Evolutionary conservation across 768 basidiomycete species (phyloP), one percentile per base, ranked within the genome.

Genomic region (Auriculariales sp.): DNA sequence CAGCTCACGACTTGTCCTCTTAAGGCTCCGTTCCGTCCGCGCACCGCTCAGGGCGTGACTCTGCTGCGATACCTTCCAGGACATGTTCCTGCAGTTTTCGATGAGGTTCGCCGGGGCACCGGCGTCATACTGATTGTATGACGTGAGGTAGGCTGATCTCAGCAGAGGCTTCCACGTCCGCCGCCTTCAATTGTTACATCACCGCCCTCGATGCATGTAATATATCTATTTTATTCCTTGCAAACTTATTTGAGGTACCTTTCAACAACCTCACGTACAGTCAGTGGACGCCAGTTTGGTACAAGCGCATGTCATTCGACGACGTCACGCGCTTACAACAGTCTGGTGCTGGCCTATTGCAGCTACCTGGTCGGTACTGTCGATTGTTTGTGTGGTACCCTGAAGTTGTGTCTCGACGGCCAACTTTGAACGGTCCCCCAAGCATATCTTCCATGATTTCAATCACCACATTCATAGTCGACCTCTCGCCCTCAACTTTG

Each of bases 1-100:
- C 56, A 55, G 63, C 3, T 59, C 62, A n/a, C 58, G 58, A 12
- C 51, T 52, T 45, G 63, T 55, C 15, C 63, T 58, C 22, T 63
- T 56, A 27, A 31, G 17, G 44, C n/a, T 10, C 22, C 19, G 28
- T 49, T 3, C 12, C 12, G 29, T 12, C 28, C 12, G 29, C 36
- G 63, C 79, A 25, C 58, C 81, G 78, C 83, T 83, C 49, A 86
- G 87, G n/a, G 83, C 82, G 6, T 85, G 88, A 3, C 81, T 77
- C 54, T 88, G 81, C 0, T 72, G 59, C 27, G 69, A 55, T 30
- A 77, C 57, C 3, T 68, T 68, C 56, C 51, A 75, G 69, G n/a
- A 75, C 54, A 17, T 58, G 53, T 42, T 62, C 62, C 33, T 61
- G 71, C 49, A 68, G 66, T 54, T 66, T 65, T 32, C 61, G 58